Evolutionary conservation across 768 basidiomycete genomes (phyloP).

Genomic region (Trametes cingulata): DNA sequence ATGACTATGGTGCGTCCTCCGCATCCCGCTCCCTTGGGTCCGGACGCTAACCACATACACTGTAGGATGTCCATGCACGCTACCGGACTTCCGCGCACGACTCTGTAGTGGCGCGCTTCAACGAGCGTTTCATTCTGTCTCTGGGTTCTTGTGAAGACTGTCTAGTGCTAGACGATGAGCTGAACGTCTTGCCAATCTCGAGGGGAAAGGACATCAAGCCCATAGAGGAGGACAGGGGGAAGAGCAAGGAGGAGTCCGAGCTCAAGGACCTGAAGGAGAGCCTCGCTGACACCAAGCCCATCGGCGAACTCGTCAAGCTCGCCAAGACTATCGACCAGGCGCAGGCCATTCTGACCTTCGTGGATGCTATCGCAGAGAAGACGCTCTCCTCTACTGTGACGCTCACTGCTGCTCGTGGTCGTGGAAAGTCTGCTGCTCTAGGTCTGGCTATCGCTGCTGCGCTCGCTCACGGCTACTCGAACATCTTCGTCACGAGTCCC

Average conservation of each 20-base stretch:
- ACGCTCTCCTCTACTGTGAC: slow-evolving; percentile 93
- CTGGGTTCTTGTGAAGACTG: slow-evolving; percentile 92
- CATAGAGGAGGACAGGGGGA: slow-evolving; percentile 51
- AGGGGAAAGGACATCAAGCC: slow-evolving; percentile 89
- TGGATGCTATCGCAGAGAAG: slow-evolving; percentile 92
- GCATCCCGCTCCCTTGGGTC: background rate
- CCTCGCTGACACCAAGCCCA: slow-evolving; percentile 79
- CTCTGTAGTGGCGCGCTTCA: slow-evolving; percentile 90
- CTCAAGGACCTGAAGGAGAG: slow-evolving; percentile 78
- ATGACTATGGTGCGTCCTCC: slow-evolving; percentile 67
- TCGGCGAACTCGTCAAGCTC: slow-evolving; percentile 87
- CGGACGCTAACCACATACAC: background rate
- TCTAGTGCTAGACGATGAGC: slow-evolving; percentile 93
- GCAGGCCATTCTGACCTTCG: slow-evolving; percentile 90
- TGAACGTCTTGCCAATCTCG: slow-evolving; percentile 96
- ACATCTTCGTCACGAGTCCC: slow-evolving; percentile 97
- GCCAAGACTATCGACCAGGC: slow-evolving; percentile 94
- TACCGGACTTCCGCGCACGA: slow-evolving; percentile 93
- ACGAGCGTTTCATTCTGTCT: slow-evolving; percentile 98
- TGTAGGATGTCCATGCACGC: slow-evolving; percentile 90
- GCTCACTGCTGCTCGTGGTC: slow-evolving; percentile 90
- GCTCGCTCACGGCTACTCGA: slow-evolving; percentile 90
- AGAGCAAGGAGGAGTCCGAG: slow-evolving; percentile 57
- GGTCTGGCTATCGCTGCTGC: slow-evolving; percentile 94
- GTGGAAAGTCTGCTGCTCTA: slow-evolving; percentile 96